phyloP scores from a whole-genome alignment of 495 filamentous ascomycete species.

The Tuber brumale region DNA sequence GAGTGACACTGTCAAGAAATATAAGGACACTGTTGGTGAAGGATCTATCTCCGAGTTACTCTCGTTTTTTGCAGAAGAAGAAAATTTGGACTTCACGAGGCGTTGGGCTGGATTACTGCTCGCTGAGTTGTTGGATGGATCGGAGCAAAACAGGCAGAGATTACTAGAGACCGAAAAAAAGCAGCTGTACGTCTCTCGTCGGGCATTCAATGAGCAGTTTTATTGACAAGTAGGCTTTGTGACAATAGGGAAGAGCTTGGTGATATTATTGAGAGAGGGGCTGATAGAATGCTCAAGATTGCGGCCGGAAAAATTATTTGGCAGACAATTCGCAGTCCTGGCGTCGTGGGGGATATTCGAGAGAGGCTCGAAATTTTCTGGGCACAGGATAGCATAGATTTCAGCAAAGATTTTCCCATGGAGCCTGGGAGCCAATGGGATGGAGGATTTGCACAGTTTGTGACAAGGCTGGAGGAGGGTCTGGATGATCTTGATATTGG shows the following conservation, averaged over 20 bases:
- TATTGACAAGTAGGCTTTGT: constrained; percentile 12
- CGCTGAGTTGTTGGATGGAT: constrained; percentile 24
- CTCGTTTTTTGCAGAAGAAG: constrained; percentile 13
- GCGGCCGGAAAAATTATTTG: constrained; percentile 37
- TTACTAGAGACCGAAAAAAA: constrained; percentile 18
- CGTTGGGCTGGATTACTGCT: constrained; percentile 35
- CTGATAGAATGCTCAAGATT: constrained; percentile 36
- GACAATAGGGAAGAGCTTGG: constrained; percentile 29
- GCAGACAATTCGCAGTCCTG: constrained; percentile 22
- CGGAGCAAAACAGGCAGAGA: constrained; percentile 15
- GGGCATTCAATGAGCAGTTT: not conserved
- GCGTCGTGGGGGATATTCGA: constrained; percentile 16
- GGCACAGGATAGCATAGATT: constrained; percentile 6
- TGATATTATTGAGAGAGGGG: constrained; percentile 24
- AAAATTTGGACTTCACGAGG: constrained; percentile 20
- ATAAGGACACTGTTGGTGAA: constrained; percentile 25
- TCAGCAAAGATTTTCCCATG: constrained; percentile 22
- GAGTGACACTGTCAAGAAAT: constrained; percentile 10
- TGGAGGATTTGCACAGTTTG: constrained; percentile 20
- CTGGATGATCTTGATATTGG: constrained; percentile 23
- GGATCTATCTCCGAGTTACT: constrained; percentile 18
- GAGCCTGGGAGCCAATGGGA: constrained; percentile 32
- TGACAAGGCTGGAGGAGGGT: constrained; percentile 24
- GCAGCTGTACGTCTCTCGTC: constrained; percentile 18
- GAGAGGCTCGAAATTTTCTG: constrained; percentile 19